Evolutionary conservation across 176 grass and related monocot species (phyloP), one percentile per base, ranked within the genome.

Genomic region (Paspalum notatum): DNA sequence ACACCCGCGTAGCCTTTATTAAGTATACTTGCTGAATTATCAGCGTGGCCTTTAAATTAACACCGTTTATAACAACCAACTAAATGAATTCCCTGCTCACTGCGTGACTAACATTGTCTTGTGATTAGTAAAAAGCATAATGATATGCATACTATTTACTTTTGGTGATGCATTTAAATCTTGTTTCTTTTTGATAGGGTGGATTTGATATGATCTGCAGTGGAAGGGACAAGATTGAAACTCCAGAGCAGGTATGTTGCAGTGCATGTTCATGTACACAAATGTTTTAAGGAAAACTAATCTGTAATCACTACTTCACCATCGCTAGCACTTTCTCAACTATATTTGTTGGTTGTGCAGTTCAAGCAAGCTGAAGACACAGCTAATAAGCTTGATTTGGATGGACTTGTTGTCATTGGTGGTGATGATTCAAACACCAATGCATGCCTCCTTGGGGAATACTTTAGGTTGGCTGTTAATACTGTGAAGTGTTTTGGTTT

Each of bases 151-250:
- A 61, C 12, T 60, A 61, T 61, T 61, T 62, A 12, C 25, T 20
- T 77, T 17, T 37, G 0, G 0, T 52, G 43, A 21, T 22, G 14
- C 40, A 65, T 66, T 40, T 42, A 39, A 58, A 44, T 51, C 44
- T 58, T 58, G 0, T 56, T 56, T 74, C 46, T 80, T 59, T 44
- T 56, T 85, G 43, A 78, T 70, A 98, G 97, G 97, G 97, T 46
- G 97, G 97, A 74, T 99, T 99, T 63, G 97, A 99, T 68, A 99
- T 99, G 97, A 99, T 99, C 78, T 99, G 97, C 83, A 99, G 97
- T 80, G 97, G 97, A 86, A 95, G 97, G 86, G 97, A 99, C 84
- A 99, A 99, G 79, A 99, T 99, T 76, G 97, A 99, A 90, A 99
- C 93, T 8, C 93, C 93, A 86, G 90, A 99, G 56, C 97, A 99